These are phyloP conservation scores for Aspergillus neoniger DNA, from an alignment of 2,329 filamentous ascomycete species.

Conservation along the genomic window DNA sequence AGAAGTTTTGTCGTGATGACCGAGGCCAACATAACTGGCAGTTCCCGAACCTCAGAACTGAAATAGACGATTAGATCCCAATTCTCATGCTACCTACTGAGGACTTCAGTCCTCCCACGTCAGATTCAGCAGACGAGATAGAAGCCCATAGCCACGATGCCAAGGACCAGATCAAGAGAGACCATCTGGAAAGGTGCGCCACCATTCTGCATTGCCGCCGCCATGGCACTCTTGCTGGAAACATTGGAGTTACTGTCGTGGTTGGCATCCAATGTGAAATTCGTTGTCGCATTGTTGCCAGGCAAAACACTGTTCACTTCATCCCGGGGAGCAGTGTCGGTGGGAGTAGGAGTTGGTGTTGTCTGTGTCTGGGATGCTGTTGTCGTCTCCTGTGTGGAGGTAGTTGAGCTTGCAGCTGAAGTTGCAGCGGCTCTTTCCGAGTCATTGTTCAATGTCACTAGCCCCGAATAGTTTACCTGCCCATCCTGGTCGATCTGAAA, in stretches of 20 bases:
- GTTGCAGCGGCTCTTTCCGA: slow-evolving; percentile 22
- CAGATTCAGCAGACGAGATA: slow-evolving; percentile 14
- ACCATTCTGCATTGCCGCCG: slow-evolving; percentile 16
- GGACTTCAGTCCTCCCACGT: neutral
- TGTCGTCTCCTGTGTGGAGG: neutral
- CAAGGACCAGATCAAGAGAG: slow-evolving; percentile 18
- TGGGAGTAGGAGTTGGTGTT: slow-evolving; percentile 13
- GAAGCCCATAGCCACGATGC: slow-evolving; percentile 14
- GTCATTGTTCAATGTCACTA: slow-evolving; percentile 45
- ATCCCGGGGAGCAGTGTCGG: slow-evolving; percentile 17
- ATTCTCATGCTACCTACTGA: neutral
- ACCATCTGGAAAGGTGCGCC: slow-evolving; percentile 15
- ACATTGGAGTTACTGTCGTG: slow-evolving; percentile 6
- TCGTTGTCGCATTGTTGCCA: slow-evolving; percentile 23
- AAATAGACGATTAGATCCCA: too few relatives aligned
- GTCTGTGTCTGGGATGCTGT: neutral
- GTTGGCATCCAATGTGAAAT: slow-evolving; percentile 20
- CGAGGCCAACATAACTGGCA: neutral
- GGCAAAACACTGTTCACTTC: slow-evolving; percentile 13
- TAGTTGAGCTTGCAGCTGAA: neutral
- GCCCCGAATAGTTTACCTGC: slow-evolving; percentile 58
- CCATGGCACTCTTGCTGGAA: slow-evolving; percentile 18
- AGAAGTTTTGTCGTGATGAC: neutral
- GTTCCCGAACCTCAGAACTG: neutral
- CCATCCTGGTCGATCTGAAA: slow-evolving; percentile 59